A percentile compares a stretch with the other conserved stretches of the same genome.
These are phyloP conservation scores for Vicia faba DNA, from an alignment of 306 rosid species.

Conservation along the genomic window DNA sequence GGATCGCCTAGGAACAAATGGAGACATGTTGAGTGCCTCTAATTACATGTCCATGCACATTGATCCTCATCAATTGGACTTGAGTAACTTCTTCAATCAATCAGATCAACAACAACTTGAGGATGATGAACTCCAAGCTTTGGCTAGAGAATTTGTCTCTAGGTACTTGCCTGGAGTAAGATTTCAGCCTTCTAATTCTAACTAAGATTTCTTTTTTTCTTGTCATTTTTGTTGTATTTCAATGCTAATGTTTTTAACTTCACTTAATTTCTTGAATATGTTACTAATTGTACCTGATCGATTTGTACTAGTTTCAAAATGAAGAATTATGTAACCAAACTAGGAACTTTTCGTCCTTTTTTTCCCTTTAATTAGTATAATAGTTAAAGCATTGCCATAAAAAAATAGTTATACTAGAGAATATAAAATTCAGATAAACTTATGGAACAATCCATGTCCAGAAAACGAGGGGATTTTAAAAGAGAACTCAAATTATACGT, in stretches of 20 bases:
- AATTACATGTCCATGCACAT: conserved; percentile 39
- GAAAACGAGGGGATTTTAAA: neutral
- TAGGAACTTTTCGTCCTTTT: neutral
- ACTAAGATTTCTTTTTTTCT: conserved; percentile 11
- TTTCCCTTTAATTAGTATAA: neutral
- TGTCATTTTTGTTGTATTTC: neutral
- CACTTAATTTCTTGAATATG: conserved; percentile 12
- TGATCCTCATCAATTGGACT: conserved; percentile 46
- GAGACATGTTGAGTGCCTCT: conserved; percentile 40
- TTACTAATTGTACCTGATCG: conserved; percentile 8
- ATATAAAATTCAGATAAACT: conserved; percentile 7
- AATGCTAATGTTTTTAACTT: conserved; percentile 26
- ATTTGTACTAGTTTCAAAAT: conserved; percentile 21
- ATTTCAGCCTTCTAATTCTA: conserved; percentile 52
- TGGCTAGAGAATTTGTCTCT: conserved; percentile 64
- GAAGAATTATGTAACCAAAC: conserved; percentile 26
- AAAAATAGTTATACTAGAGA: neutral
- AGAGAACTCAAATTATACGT: neutral
- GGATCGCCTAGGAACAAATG: conserved; percentile 34
- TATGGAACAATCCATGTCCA: neutral
- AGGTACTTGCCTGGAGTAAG: conserved; percentile 69
- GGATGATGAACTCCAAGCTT: conserved; percentile 58
- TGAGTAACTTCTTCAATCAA: conserved; percentile 39
- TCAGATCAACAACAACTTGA: conserved; percentile 48
- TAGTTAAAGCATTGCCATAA: neutral